Percentiles rank a stretch among this genome's conserved stretches.
phyloP scores from a whole-genome alignment of 2,329 filamentous ascomycete species.

The Graphium sp. region DNA sequence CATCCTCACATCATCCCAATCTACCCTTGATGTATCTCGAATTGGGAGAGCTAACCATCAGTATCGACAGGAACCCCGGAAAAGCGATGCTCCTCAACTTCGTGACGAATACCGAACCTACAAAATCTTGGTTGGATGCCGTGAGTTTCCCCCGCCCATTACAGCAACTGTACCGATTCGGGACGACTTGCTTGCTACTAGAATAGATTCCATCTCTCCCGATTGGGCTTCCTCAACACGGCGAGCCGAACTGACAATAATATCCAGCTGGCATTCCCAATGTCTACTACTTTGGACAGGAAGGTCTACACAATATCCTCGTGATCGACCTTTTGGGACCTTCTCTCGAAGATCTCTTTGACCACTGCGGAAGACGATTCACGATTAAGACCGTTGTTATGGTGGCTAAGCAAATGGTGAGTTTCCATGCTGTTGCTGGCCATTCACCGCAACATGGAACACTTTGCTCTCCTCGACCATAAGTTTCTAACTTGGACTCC shows the following conservation, averaged over 20 bases:
- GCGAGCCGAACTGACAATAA: constrained; percentile 10
- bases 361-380: constrained; percentile 91
- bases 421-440: constrained; percentile 9
- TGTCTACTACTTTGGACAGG: constrained; percentile 98
- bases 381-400: constrained; percentile 96
- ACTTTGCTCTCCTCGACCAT: too few relatives aligned
- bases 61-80: constrained; percentile 68
- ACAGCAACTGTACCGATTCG: too few relatives aligned
- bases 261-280: constrained; percentile 83
- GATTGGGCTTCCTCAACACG: too few relatives aligned
- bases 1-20: constrained; percentile 2
- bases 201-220: too few relatives aligned
- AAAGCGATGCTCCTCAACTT: constrained; percentile 94
- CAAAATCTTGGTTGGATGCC: constrained; percentile 97
- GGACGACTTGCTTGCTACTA: too few relatives aligned
- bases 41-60: background rate
- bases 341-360: constrained; percentile 90
- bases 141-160: constrained; percentile 48
- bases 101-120: constrained; percentile 98
- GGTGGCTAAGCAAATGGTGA: constrained; percentile 96
- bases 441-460: too few relatives aligned
- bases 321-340: constrained; percentile 94
- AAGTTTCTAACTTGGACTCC: background rate
- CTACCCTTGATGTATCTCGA: constrained; percentile 3
- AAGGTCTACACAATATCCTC: constrained; percentile 95